Base-by-base conservation (phyloP, 768 basidiomycete species). In the Tylopilus intermedius region DNA sequence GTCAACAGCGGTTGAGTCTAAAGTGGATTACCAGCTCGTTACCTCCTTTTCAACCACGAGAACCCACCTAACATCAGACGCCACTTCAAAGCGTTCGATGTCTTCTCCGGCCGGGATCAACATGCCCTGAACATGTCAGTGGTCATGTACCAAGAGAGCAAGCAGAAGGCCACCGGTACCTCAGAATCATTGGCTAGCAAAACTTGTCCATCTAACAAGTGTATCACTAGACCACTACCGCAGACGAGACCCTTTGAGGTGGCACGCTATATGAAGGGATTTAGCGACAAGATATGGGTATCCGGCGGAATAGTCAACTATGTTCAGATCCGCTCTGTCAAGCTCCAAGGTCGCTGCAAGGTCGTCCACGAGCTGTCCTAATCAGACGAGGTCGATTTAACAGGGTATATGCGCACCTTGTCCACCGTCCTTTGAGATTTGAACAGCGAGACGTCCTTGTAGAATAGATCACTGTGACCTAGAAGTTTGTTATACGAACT, bases 21-120 rank as follows among this genome's bases (percentile, higher is more conserved):
- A 41, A 33, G 18, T 18, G 22, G 21, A 32, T 47, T 6, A 30
- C 30, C 1, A 10, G 26, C 6, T 6, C 57, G 72, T 45, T 30
- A 87, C 95, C 72, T 99, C 96, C 73, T 99, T 99, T 71, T 99
- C 96, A 15, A 97, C 77, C 4, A 98, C 73, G 14, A 98, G 73
- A 6, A 97, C 79, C 90, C 91, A 97, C 1, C 76, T 58, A 11
- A 91, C 62, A 38, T 76, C 65, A 9, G 75, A 70, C n/a, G 74
- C 66, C 4, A 86, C 60, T n/a, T 76, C 73, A 50, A 94, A 80
- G 0, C 75, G 72, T 14, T 74, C 67, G 42, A 97, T 85, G 44
- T 85, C 81, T 62, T 91, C 90, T 35, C 79, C 78, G 1, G 79
- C 75, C 3, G 93, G 94, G 50, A 95, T 90, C 22, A 95, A 73